Base-by-base conservation (phyloP, 2,329 filamentous ascomycete species). In the Pseudogymnoascus sp. region DNA sequence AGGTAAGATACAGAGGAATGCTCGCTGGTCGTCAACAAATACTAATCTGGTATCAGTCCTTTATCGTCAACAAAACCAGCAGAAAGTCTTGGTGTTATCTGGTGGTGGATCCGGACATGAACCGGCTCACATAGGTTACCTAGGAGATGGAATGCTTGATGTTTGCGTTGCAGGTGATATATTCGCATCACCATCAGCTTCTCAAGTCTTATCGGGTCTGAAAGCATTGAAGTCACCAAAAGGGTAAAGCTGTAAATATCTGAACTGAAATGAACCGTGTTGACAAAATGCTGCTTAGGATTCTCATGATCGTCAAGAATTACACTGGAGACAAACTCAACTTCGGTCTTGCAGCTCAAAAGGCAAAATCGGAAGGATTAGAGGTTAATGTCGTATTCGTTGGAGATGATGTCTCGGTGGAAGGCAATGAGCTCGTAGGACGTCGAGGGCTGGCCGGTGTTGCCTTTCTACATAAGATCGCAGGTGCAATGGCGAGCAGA, bases 251-350 rank as follows among this genome's bases (percentile, higher is more conserved):
- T 57, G 21, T 5, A n/a, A 57, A 39, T 39, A 3, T 19, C 37
- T 19, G 37, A 39, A 5, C 9, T 10, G 9, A 10, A 10, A 39
- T 5, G 18, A 39, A 39, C 5, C 15, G 5, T 12, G 10, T 18
- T 39, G 37, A 39, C 18, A 12, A 10, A 39, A 37, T 68, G 9
- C 18, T 5, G 37, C 37, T 4, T 39, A 39, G 70, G 21, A 64
- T 74, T 59, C 61, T 74, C 8, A 70, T 73, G 2, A 72, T 71
- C 41, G 9, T 39, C 37, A 71, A 70, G 13, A 73, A 74, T 55
- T 76, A 76, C 59, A 76, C 74, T 0, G 74, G 74, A 8, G 74
- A 76, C 64, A 74, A 74, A 15, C 63, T 76, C 62, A 74, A 76
- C 66, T 74, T 74, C 41, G 73, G 74, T 0, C 62, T 76, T 37